phyloP scores from a whole-genome alignment of 2,329 filamentous ascomycete species.

The Penicillium sp. region DNA sequence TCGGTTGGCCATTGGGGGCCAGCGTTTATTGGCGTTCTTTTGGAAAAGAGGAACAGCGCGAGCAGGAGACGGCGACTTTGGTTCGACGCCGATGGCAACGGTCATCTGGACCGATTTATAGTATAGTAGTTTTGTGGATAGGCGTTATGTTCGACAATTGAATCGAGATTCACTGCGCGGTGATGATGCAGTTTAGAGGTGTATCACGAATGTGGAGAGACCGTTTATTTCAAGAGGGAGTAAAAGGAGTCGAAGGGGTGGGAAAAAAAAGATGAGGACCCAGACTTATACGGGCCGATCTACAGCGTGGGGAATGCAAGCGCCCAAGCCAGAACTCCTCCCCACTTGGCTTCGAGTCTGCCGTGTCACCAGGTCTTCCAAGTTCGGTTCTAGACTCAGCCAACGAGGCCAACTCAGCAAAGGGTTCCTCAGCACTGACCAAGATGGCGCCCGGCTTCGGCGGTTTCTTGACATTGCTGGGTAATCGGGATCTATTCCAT shows the following conservation, averaged over 20 bases:
- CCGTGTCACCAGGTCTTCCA: slow-evolving; percentile 21
- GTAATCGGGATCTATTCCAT: not conserved
- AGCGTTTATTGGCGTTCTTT: slow-evolving; percentile 36
- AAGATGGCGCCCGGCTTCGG: slow-evolving; percentile 3
- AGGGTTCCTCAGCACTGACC: slow-evolving; percentile 1
- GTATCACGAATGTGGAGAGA: not conserved
- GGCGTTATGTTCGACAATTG: not conserved
- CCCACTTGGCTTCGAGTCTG: slow-evolving; percentile 7
- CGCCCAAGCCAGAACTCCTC: slow-evolving; percentile 2
- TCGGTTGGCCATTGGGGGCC: slow-evolving; percentile 41
- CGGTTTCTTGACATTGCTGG: not conserved
- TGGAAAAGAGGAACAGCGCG: slow-evolving; percentile 29
- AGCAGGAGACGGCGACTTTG: slow-evolving; percentile 25
- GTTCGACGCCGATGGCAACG: slow-evolving; percentile 24
- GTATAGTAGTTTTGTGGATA: slow-evolving; percentile 1
- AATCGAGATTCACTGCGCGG: not conserved
- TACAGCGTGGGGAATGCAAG: slow-evolving; percentile 21
- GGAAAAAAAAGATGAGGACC: slow-evolving; percentile 9
- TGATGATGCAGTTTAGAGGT: not conserved
- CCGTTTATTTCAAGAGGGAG: not conserved
- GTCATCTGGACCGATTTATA: slow-evolving; percentile 26
- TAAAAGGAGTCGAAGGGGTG: not conserved
- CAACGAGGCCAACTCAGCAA: not conserved
- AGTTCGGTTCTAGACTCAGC: slow-evolving; percentile 11
- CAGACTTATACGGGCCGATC: slow-evolving; percentile 21